phyloP scores from a whole-genome alignment of 805 yeast genomes.

The Wickerhamomyces alni region DNA sequence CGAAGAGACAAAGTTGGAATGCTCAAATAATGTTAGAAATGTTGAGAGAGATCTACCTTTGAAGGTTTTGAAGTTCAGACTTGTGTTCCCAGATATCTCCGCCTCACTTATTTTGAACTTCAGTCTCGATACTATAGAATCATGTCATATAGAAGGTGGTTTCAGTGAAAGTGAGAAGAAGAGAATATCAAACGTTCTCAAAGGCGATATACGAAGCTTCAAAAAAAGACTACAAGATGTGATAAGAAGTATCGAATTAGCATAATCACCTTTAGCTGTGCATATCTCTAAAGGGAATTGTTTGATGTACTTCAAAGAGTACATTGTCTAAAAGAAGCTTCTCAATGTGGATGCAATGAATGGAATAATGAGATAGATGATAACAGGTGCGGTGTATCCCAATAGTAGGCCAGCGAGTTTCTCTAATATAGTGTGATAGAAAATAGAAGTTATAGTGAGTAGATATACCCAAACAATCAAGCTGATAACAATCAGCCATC shows the following conservation, averaged over 20 bases:
- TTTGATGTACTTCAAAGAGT: no score
- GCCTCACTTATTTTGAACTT: constrained; percentile 10
- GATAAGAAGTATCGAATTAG: constrained; percentile 10
- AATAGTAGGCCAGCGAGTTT: constrained; percentile 63
- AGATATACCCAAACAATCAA: constrained; percentile 47
- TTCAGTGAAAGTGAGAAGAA: constrained; percentile 17
- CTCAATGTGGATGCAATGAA: not conserved
- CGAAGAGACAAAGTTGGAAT: constrained; percentile 5
- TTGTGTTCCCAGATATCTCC: constrained; percentile 6
- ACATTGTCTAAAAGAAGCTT: no score
- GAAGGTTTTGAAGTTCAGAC: constrained; percentile 12
- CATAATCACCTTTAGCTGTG: not conserved
- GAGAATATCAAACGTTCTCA: constrained; percentile 15
- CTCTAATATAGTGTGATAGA: constrained; percentile 77
- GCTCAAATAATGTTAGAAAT: constrained; percentile 6
- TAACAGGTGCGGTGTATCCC: constrained; percentile 48
- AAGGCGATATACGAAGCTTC: constrained; percentile 13
- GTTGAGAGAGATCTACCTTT: constrained; percentile 18
- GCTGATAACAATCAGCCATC: constrained; percentile 12
- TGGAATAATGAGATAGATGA: constrained; percentile 33
- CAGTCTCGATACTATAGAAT: constrained; percentile 9
- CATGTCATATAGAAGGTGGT: constrained; percentile 14
- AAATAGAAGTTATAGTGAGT: constrained; percentile 67
- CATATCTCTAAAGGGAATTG: not conserved
- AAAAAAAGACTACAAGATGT: constrained; percentile 13